phyloP scores from a whole-genome alignment of 495 filamentous ascomycete genomes.

The Lindgomyces ingoldianus region DNA sequence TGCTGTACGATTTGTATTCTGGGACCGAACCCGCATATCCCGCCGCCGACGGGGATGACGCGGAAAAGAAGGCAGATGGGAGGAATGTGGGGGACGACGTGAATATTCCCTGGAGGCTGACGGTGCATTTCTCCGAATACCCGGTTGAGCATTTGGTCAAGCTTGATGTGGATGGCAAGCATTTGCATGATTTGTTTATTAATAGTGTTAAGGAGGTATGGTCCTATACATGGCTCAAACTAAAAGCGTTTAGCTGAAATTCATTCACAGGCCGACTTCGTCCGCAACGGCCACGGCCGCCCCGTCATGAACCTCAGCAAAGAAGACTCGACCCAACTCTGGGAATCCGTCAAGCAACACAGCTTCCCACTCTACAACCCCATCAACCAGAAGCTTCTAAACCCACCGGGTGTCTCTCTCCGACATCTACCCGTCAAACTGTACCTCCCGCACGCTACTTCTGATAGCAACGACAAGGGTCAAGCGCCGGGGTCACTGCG shows the following conservation, averaged over 20 bases:
- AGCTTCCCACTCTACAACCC: conserved; percentile 70
- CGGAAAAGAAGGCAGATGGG: neutral
- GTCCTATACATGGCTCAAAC: neutral
- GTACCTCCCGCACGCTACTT: conserved; percentile 72
- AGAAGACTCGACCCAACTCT: conserved; percentile 81
- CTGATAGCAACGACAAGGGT: conserved; percentile 44
- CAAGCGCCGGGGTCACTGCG: conserved; percentile 56
- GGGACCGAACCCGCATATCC: conserved; percentile 58
- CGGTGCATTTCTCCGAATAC: conserved; percentile 73
- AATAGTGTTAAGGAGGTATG: conserved; percentile 85
- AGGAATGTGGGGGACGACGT: conserved; percentile 42
- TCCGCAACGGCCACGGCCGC: conserved; percentile 87
- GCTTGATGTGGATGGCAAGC: conserved; percentile 61
- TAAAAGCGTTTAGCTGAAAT: neutral
- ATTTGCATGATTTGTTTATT: conserved; percentile 80
- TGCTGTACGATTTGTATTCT: conserved; percentile 86
- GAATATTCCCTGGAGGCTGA: conserved; percentile 72
- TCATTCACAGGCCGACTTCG: conserved; percentile 69
- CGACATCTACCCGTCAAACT: conserved; percentile 82
- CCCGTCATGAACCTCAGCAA: conserved; percentile 90
- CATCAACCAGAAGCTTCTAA: conserved; percentile 76
- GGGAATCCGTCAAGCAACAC: conserved; percentile 80
- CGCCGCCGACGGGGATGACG: neutral
- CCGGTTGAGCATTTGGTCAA: conserved; percentile 65
- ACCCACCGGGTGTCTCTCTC: conserved; percentile 67